phyloP scores from a whole-genome alignment of 805 yeast genomes.

The Wickerhamomyces queroliae region DNA sequence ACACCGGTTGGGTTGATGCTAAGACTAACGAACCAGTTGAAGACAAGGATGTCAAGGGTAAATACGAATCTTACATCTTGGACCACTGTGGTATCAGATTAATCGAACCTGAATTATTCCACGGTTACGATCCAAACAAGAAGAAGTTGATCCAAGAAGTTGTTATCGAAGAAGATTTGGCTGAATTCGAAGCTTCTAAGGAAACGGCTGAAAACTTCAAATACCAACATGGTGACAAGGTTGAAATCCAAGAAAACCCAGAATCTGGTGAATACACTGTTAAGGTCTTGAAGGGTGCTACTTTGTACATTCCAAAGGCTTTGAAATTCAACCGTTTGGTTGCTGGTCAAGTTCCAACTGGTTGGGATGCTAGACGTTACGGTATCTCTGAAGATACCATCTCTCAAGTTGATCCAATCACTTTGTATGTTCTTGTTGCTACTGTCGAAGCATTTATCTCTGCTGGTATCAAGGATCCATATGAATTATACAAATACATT shows the following conservation, averaged over 20 bases:
- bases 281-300: conserved; percentile 87
- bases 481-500: conserved; percentile 96
- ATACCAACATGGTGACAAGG: conserved; percentile 89
- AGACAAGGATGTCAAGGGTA: conserved; percentile 87
- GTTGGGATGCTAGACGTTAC: conserved; percentile 93
- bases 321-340: conserved; percentile 63
- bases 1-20: conserved; percentile 97
- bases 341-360: conserved; percentile 88
- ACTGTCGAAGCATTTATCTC: conserved; percentile 92
- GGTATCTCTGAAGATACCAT: conserved; percentile 94
- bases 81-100: conserved; percentile 96
- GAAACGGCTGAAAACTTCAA: conserved; percentile 94
- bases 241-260: conserved; percentile 82
- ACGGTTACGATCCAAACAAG: conserved; percentile 91
- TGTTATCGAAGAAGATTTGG: conserved; percentile 93
- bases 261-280: conserved; percentile 93
- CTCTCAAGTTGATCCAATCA: conserved; percentile 93
- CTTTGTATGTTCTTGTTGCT: conserved; percentile 86
- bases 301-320: conserved; percentile 80
- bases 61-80: conserved; percentile 83
- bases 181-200: conserved; percentile 91
- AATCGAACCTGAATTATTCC: conserved; percentile 91
- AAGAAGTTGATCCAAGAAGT: conserved; percentile 93
- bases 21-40: conserved; percentile 91
- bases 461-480: conserved; percentile 97